Conservation (phyloP, 495 filamentous ascomycete species). For the Aspergillus haitiensis region DNA sequence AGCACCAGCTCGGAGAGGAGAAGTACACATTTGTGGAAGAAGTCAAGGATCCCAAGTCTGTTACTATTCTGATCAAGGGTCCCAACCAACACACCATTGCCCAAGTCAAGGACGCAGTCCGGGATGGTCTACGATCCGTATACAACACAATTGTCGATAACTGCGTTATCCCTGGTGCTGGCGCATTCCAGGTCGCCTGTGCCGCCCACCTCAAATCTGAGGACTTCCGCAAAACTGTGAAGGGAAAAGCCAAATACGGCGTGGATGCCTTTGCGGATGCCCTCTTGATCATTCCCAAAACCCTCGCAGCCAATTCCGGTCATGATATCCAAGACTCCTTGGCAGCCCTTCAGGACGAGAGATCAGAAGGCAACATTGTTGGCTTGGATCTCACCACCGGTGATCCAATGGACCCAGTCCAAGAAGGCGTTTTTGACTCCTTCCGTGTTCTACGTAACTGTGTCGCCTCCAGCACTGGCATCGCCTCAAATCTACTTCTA, state of each 20-base stretch:
- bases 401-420: slow-evolving; percentile 92
- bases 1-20: slow-evolving; percentile 96
- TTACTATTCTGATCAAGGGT: slow-evolving; percentile 97
- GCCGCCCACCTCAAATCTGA: slow-evolving; percentile 85
- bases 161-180: slow-evolving; percentile 90
- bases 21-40: slow-evolving; percentile 99
- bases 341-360: slow-evolving; percentile 81
- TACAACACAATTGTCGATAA: slow-evolving; percentile 99
- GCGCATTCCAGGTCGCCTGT: slow-evolving; percentile 94
- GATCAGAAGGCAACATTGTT: slow-evolving; percentile 77
- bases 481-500: slow-evolving; percentile 90
- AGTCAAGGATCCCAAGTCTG: slow-evolving; percentile 97
- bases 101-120: slow-evolving; percentile 95
- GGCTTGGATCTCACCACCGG: slow-evolving; percentile 85
- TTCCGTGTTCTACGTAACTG: slow-evolving; percentile 93
- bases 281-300: slow-evolving; percentile 92
- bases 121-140: slow-evolving; percentile 89
- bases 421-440: slow-evolving; percentile 91
- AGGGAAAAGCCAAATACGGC: slow-evolving; percentile 95
- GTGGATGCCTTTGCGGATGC: slow-evolving; percentile 94
- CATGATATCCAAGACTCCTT: slow-evolving; percentile 94
- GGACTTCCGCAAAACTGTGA: slow-evolving; percentile 78
- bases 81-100: slow-evolving; percentile 95
- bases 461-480: slow-evolving; percentile 89
- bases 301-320: slow-evolving; percentile 90